These are phyloP conservation scores for Prosopis cineraria DNA, from an alignment of 306 rosid species.

Conservation along the genomic window DNA sequence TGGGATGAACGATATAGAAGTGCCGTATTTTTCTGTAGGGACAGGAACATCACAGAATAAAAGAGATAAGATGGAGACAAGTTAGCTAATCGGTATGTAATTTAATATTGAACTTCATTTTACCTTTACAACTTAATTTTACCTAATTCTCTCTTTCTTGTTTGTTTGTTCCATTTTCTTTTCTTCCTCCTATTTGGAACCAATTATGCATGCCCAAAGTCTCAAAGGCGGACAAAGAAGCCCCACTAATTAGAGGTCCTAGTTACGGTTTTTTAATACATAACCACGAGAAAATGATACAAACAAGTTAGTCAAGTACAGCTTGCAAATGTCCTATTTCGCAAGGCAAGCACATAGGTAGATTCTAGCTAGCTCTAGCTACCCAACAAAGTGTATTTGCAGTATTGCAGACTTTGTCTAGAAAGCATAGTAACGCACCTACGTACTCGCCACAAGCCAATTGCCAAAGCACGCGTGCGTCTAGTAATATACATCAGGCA, in stretches of 20 bases:
- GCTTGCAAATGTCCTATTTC: conserved; percentile 41
- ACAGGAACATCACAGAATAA: not conserved
- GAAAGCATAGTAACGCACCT: too few relatives aligned
- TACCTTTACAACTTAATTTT: not conserved
- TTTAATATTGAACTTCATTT: not conserved
- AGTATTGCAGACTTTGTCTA: not conserved
- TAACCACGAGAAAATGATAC: not conserved
- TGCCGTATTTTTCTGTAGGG: not conserved
- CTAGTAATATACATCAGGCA: not conserved
- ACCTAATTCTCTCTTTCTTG: not conserved
- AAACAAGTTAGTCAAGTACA: conserved; percentile 29
- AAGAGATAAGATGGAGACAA: not conserved
- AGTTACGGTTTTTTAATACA: not conserved
- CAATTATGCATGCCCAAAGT: not conserved
- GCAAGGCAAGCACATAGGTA: conserved; percentile 19
- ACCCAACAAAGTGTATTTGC: not conserved
- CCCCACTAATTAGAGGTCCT: not conserved
- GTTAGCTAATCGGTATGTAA: not conserved
- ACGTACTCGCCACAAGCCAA: not conserved
- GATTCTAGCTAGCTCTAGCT: not conserved
- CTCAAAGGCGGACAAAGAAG: not conserved
- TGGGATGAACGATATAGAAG: not conserved
- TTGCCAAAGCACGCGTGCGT: not conserved
- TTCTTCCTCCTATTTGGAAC: not conserved
- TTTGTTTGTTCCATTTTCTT: not conserved